These are phyloP conservation scores for Geranomyces michiganensis DNA, from an alignment of 192 early-diverging fungal genomes.

Conservation along the genomic window DNA sequence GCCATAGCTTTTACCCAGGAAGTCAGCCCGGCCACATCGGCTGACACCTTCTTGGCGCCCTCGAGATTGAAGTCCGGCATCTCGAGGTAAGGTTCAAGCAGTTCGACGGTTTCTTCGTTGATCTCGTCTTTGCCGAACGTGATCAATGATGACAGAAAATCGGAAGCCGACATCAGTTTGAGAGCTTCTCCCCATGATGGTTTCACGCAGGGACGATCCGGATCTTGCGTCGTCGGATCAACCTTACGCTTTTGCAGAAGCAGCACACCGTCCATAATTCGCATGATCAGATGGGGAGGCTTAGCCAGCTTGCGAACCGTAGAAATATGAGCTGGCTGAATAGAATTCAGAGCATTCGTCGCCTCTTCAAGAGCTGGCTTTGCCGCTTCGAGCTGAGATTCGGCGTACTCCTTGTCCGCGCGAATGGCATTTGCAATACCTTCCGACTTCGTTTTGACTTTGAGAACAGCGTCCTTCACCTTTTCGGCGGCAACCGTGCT, in stretches of 20 bases:
- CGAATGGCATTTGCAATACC: constrained; percentile 66
- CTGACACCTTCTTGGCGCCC: constrained; percentile 71
- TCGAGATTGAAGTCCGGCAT: constrained; percentile 71
- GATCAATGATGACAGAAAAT: constrained; percentile 60
- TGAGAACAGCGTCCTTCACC: constrained; percentile 66
- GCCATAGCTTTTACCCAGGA: constrained; percentile 67
- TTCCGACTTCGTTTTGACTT: constrained; percentile 68
- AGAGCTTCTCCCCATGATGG: constrained; percentile 67
- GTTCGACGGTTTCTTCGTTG: constrained; percentile 66
- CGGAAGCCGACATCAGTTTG: constrained; percentile 63
- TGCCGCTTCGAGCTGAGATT: constrained; percentile 63
- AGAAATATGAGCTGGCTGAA: constrained; percentile 66
- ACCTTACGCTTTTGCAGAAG: constrained; percentile 58
- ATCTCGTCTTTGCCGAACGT: constrained; percentile 69
- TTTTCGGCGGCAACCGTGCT: constrained; percentile 64
- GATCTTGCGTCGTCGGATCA: constrained; percentile 59
- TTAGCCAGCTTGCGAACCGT: constrained; percentile 68
- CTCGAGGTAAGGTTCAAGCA: constrained; percentile 60
- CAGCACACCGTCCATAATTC: constrained; percentile 70
- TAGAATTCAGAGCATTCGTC: constrained; percentile 64
- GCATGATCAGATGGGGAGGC: constrained; percentile 68
- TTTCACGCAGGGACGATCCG: constrained; percentile 60
- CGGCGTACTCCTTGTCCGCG: constrained; percentile 62
- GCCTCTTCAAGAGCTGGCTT: constrained; percentile 67
- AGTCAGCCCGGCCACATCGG: constrained; percentile 66